Base-by-base conservation (phyloP, 768 basidiomycete species). In the Russula compacta region DNA sequence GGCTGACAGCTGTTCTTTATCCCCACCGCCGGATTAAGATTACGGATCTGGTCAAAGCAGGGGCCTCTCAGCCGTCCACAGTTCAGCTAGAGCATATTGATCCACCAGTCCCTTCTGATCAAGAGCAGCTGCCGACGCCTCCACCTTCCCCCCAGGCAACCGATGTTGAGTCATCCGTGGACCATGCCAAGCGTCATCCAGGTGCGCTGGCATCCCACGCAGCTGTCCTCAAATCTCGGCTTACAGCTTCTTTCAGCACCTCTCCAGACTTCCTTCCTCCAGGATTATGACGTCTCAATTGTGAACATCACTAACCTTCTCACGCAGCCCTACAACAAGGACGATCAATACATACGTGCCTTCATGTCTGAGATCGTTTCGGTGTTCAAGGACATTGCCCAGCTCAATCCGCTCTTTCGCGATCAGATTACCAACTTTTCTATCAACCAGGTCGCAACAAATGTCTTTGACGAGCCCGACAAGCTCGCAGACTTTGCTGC, bases 311-410 rank as follows among this genome's bases (percentile, higher is more conserved):
- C 85, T 32, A 98, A 98, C 70, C 81, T 97, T 51, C 70, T 73
- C 32, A 87, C 91, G 5, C 82, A 86, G 63, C 84, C 92, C 0
- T 95, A 87, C 77, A 84, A 87, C 76, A 92, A 95, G 71, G 91
- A 94, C 71, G 87, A 94, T 74, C 94, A 97, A 71, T 89, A 95
- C 72, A 87, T 95, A 67, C 89, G 93, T 32, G 95, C 95, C 4
- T 90, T 97, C 74, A 95, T 93, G 84, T 87, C 87, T 46, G 95
- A 98, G 74, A 92, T 98, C 61, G 89, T 98, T 66, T 87, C 89
- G 48, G 92, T 95, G 42, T 98, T 98, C 83, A 98, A 98, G 78
- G 95, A 98, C 70, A 97, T 98, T 61, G 95, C 95, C 0, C 92
- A 95, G 71, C 81, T 98, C 46, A 95, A 97, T 73, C 94, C 94